Evolutionary conservation across 106 monocot species (phyloP).

Genomic region (Dendrobium officinale): DNA sequence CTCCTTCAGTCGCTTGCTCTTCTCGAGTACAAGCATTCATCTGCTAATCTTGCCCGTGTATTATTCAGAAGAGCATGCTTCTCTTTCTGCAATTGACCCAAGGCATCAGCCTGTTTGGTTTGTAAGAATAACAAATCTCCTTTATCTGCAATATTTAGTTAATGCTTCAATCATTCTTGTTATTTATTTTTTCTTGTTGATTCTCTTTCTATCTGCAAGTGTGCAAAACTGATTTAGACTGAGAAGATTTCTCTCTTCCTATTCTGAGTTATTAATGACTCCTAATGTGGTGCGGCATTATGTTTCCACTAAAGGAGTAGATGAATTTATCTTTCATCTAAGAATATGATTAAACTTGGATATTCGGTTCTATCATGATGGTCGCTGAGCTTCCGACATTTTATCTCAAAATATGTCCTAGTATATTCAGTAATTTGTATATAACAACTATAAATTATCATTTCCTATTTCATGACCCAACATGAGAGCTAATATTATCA

Average conservation of each 20-base stretch:
- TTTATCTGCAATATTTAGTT: background rate
- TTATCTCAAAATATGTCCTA: background rate
- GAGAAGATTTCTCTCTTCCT: background rate
- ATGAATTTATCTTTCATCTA: background rate
- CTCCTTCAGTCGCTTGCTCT: constrained; percentile 92
- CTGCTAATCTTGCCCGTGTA: constrained; percentile 72
- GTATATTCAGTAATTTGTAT: too few relatives aligned
- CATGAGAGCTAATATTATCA: too few relatives aligned
- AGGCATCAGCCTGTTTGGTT: constrained; percentile 95
- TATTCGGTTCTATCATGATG: background rate
- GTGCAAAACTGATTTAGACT: background rate
- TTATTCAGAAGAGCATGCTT: constrained; percentile 83
- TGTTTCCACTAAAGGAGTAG: background rate
- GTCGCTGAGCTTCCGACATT: background rate
- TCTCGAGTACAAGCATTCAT: constrained; percentile 81
- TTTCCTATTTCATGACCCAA: too few relatives aligned
- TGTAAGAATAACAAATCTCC: constrained; percentile 34
- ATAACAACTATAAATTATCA: too few relatives aligned
- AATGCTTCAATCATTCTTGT: background rate
- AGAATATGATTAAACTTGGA: background rate
- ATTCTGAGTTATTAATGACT: background rate
- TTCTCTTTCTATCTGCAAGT: background rate
- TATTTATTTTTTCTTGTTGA: background rate
- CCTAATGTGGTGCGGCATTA: background rate
- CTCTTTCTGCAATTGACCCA: constrained; percentile 76